Conservation (phyloP, 2,329 filamentous ascomycete genomes). For the Drechslerella coelobrocha region DNA sequence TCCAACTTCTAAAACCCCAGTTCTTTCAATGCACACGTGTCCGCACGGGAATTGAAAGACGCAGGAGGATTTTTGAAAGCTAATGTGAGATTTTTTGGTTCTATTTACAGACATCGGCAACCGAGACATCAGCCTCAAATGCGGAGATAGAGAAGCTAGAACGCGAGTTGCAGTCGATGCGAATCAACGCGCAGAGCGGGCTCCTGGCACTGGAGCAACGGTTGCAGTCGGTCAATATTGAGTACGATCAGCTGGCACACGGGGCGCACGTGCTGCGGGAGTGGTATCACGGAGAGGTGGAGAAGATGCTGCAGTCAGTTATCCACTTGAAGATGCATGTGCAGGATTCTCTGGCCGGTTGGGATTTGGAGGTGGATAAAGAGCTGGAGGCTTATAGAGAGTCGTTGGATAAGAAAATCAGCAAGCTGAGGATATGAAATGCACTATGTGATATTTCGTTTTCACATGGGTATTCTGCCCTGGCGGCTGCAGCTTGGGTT, state of each 20-base stretch:
- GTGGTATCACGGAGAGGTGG: conserved; percentile 95
- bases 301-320: conserved; percentile 93
- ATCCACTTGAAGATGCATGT: conserved; percentile 99
- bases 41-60: too few species aligned
- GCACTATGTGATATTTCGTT: conserved; percentile 1
- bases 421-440: conserved; percentile 42
- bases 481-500: background rate
- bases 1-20: too few species aligned
- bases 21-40: too few species aligned
- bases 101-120: conserved; percentile 69
- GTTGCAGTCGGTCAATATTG: conserved; percentile 95
- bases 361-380: conserved; percentile 89
- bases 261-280: conserved; percentile 84
- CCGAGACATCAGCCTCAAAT: conserved; percentile 86
- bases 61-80: too few species aligned
- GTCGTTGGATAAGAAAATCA: conserved; percentile 55
- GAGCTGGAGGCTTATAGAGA: conserved; percentile 81
- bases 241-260: conserved; percentile 94
- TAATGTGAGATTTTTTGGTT: background rate
- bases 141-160: conserved; percentile 98
- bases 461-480: conserved; percentile 3
- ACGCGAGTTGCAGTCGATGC: conserved; percentile 94
- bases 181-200: conserved; percentile 79
- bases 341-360: conserved; percentile 89
- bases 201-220: conserved; percentile 91